A percentile compares a stretch with the other conserved stretches of the same genome.
These are phyloP conservation scores for Arctium lappa DNA, from an alignment of 129 eudicot genomes.

Conservation along the genomic window DNA sequence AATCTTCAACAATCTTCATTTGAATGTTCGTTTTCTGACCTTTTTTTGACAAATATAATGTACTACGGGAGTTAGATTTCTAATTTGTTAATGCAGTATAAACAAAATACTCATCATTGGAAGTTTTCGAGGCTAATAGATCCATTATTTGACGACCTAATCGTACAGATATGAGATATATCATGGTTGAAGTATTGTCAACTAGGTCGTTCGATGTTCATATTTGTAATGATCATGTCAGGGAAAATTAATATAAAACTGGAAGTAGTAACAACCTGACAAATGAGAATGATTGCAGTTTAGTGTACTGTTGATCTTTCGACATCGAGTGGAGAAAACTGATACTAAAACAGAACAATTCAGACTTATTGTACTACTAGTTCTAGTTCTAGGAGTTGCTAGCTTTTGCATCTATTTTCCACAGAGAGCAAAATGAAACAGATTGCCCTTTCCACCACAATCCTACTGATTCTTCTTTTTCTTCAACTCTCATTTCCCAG, in stretches of 20 bases:
- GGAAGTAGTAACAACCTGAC: not conserved
- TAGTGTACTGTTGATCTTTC: not conserved
- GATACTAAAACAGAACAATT: slow-evolving; percentile 10
- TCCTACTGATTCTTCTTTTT: slow-evolving; percentile 53
- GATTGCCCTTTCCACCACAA: slow-evolving; percentile 81
- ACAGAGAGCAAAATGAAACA: slow-evolving; percentile 72
- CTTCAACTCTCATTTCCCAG: slow-evolving; percentile 76
- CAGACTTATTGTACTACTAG: slow-evolving; percentile 7
- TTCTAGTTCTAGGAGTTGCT: slow-evolving; percentile 11
- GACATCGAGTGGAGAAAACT: not conserved
- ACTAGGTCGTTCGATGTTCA: not conserved
- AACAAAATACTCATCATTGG: not conserved
- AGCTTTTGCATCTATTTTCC: slow-evolving; percentile 48
- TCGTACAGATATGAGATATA: not conserved
- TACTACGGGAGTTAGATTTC: not conserved
- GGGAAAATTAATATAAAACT: not conserved
- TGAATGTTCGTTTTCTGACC: not conserved
- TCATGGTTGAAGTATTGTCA: not conserved
- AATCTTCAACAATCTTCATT: not conserved
- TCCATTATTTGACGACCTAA: not conserved
- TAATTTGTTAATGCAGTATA: not conserved
- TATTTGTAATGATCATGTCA: not conserved
- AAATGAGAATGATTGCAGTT: not conserved
- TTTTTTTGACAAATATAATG: not conserved
- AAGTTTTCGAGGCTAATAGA: not conserved